Conservation (phyloP, 495 filamentous ascomycete genomes). For the Penicillium maclennaniae region DNA sequence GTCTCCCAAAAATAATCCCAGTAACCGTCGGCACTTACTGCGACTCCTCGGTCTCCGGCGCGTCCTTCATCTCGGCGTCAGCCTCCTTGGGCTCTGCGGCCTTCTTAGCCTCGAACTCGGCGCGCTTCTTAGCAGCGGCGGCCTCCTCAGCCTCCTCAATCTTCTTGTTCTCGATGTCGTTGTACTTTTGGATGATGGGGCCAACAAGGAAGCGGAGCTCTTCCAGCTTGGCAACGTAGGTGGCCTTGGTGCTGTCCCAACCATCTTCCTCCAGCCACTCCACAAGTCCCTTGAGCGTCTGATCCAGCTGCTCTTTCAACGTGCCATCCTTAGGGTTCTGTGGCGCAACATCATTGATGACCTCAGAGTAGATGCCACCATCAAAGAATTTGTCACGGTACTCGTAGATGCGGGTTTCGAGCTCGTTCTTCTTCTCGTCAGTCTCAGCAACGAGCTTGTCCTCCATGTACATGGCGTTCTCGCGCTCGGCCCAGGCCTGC, state of each 20-base stretch:
- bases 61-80: slow-evolving; percentile 57
- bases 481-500: slow-evolving; percentile 67
- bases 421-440: slow-evolving; percentile 99
- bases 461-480: slow-evolving; percentile 89
- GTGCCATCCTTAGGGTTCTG: slow-evolving; percentile 53
- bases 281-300: slow-evolving; percentile 79
- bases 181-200: slow-evolving; percentile 90
- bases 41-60: slow-evolving; percentile 43
- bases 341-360: slow-evolving; percentile 63
- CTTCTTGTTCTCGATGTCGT: slow-evolving; percentile 59
- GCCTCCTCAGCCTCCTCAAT: slow-evolving; percentile 33
- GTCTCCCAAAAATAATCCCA: not conserved
- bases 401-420: slow-evolving; percentile 96
- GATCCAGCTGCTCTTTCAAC: slow-evolving; percentile 76
- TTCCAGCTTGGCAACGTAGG: slow-evolving; percentile 92
- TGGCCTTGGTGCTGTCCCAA: slow-evolving; percentile 78
- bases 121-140: slow-evolving; percentile 70
- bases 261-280: slow-evolving; percentile 98
- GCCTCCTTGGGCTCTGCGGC: slow-evolving; percentile 38
- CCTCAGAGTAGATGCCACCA: slow-evolving; percentile 73
- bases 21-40: slow-evolving; percentile 28
- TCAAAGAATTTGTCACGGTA: slow-evolving; percentile 90
- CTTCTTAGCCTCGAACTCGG: slow-evolving; percentile 63
- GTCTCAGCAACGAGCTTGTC: slow-evolving; percentile 98
- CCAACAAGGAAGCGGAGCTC: slow-evolving; percentile 89